Base-by-base conservation (phyloP, 805 yeast species). In the Cyberlindnera bimundalis region DNA sequence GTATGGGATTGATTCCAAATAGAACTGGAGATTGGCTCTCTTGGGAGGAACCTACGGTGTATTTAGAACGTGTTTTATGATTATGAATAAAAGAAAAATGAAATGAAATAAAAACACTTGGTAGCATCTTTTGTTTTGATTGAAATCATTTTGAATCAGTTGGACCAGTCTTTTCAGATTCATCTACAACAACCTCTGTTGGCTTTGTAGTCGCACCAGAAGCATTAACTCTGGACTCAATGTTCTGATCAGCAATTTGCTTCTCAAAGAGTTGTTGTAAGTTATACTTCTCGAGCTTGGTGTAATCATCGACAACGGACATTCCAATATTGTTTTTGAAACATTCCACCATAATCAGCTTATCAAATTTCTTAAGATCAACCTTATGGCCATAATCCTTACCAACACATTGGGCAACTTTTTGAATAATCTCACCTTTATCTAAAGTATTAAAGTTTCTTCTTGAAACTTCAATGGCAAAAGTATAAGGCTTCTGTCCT, bases 1-100 rank as follows among this genome's bases (percentile, higher is more conserved):
- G 73, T 17, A 86, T 91, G 96, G 98, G 97, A 0, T 67, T 91
- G 49, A 79, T 91, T 44, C 99, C 99, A 17, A 86, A 84, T 52
- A 82, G 79, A 27, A 73, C 73, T 33, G 82, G 95, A 50, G 99
- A 91, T 59, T 93, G 98, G 98, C 65, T 91, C 14, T 79, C 88
- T 6, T 90, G 95, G 90, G 95, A 89, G 57, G 53, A 51, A 3
- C 66, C 70, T 6, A 50, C 68, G 4, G 44, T 39, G 4, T 53
- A 50, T 30, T 10, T 40, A 12, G 48, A 53, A 23, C 44, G 31
- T 14, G 42, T 39, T 19, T 25, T 43, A 9, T 37, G 23, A 23
- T 30, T 10, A 10, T 16, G 9, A n/a, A 13, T 24, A 12, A 9
- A 18, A n/a, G n/a, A n/a, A n/a, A n/a, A n/a, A n/a, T n/a, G n/a